Base-by-base conservation (phyloP, 2,329 filamentous ascomycete species). In the Aspergillus spinulosporus region DNA sequence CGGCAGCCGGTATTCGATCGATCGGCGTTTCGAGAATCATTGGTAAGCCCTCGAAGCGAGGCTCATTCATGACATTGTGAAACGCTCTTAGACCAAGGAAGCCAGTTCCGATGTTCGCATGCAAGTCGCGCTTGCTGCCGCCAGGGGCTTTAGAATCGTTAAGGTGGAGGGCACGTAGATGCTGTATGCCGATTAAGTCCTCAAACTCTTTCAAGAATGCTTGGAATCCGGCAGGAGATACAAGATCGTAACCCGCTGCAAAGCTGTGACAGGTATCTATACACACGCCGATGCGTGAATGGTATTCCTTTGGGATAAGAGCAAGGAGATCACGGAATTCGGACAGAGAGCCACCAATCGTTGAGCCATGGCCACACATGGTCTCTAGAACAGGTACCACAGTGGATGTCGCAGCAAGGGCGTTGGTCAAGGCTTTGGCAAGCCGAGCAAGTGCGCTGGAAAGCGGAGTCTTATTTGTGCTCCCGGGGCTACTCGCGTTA, bases 1-100 rank as follows among this genome's bases (percentile, higher is more conserved):
- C 31, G 61, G 59, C 44, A 2, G 49, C 31, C 61, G 60, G 44
- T 45, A 84, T 84, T 37, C 82, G 81, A 59, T 95, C 90, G 60
- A 94, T 93, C 4, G 94, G 94, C n/a, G 94, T 99, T 78, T 99
- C 94, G 5, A 99, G 82, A 1, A 99, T 87, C 85, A 99, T 91
- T 3, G 94, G 94, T 66, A 97, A 75, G 28, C 85, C 85, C 63
- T 88, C 83, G 58, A 97, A 88, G 1, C 84, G 79, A 28, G 82
- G 78, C 67, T 91, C 86, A 72, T 97, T 97, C 80, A 97, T 88
- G 58, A 99, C 78, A 68, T 87, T 90, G 76, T 96, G 90, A 73
- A 99, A 99, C 2, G 92, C 89, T 21, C 89, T 84, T 12, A 99
- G 81, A 0, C 94, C 94, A 0, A 99, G 81, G 69, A 95, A 99